A percentile compares a stretch with the other conserved stretches of the same genome.
phyloP scores from a whole-genome alignment of 352 stramenopile genomes.

The Phytophthora lateralis region DNA sequence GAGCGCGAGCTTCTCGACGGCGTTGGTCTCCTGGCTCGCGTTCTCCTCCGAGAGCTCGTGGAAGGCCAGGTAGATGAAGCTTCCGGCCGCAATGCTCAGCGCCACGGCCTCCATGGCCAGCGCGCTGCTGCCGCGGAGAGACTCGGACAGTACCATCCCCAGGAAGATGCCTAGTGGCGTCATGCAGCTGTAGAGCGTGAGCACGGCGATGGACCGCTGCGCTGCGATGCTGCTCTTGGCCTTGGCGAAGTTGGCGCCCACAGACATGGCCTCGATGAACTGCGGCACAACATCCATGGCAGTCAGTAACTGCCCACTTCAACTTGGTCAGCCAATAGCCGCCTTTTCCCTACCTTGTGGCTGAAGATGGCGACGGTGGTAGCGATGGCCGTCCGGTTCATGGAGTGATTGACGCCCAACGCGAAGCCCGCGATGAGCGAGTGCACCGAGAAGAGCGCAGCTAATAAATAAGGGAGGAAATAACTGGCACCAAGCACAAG shows the following conservation, averaged over 20 bases:
- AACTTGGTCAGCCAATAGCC: neutral
- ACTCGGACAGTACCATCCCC: constrained; percentile 58
- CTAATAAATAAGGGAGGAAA: constrained; percentile 64
- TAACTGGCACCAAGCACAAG: constrained; percentile 29
- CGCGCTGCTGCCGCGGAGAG: constrained; percentile 47
- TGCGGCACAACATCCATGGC: constrained; percentile 9
- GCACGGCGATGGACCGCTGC: constrained; percentile 51
- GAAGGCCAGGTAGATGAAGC: constrained; percentile 76
- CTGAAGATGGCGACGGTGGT: constrained; percentile 71
- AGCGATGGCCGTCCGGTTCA: constrained; percentile 56
- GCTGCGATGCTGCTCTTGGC: constrained; percentile 55
- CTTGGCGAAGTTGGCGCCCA: constrained; percentile 67
- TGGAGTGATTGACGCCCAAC: constrained; percentile 57
- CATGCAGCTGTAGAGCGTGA: constrained; percentile 73
- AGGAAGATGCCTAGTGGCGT: constrained; percentile 64
- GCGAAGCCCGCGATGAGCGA: constrained; percentile 71
- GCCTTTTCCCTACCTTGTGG: constrained; percentile 49
- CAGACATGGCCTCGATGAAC: constrained; percentile 72
- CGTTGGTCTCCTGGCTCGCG: constrained; percentile 39
- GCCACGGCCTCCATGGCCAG: constrained; percentile 44
- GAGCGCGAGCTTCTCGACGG: constrained; percentile 55
- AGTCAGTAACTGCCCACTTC: constrained; percentile 2
- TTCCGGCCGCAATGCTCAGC: constrained; percentile 58
- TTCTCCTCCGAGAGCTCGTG: constrained; percentile 70
- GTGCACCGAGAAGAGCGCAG: constrained; percentile 68